Conservation (phyloP, 2,329 filamentous ascomycete species). For the Trichoderma oligosporum region DNA sequence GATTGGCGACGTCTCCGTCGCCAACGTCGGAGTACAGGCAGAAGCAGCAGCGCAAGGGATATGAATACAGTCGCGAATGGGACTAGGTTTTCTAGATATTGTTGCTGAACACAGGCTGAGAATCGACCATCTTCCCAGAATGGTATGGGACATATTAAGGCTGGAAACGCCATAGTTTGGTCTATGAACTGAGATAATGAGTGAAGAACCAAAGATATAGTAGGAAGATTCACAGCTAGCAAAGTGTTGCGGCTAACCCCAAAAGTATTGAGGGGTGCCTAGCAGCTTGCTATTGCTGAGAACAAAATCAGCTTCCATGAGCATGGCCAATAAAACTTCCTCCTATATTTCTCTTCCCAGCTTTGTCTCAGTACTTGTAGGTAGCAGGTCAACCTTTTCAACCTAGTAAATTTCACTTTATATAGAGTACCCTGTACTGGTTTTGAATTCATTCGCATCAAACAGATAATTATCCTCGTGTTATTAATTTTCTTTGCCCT, state of each 20-base stretch:
- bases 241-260: neutral
- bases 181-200: neutral
- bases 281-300: neutral
- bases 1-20: neutral
- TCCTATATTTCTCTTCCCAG: too few species aligned
- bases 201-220: neutral
- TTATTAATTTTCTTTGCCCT: too few species aligned
- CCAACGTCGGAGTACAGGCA: neutral
- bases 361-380: too few species aligned
- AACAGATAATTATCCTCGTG: too few species aligned
- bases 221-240: neutral
- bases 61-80: neutral
- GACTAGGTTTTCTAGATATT: neutral
- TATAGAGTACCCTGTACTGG: too few species aligned
- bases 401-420: too few species aligned
- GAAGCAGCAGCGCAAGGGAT: neutral
- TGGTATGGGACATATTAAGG: neutral
- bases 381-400: too few species aligned
- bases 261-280: neutral
- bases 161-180: neutral
- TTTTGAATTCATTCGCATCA: too few species aligned
- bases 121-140: neutral
- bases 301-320: neutral
- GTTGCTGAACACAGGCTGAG: neutral
- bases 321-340: neutral